These are phyloP conservation scores for Mallotus repandus DNA, from an alignment of 441 rosid species.

Conservation along the genomic window DNA sequence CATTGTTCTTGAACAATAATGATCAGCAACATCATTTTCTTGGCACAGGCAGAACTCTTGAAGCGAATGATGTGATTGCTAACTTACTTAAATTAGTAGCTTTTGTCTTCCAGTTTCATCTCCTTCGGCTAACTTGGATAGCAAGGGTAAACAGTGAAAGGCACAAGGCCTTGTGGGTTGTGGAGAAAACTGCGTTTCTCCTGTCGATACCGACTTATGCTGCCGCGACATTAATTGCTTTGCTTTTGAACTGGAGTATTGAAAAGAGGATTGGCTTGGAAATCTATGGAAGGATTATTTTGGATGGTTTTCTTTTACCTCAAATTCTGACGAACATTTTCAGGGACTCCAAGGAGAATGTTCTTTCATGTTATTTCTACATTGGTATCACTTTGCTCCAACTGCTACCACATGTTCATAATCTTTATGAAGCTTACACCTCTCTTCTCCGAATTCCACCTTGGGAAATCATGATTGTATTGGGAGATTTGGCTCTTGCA, in stretches of 20 bases:
- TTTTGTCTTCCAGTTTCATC: conserved; percentile 33
- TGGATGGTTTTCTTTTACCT: conserved; percentile 38
- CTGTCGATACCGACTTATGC: conserved; percentile 25
- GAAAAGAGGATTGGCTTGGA: conserved; percentile 5
- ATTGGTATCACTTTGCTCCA: conserved; percentile 30
- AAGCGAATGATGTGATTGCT: conserved; percentile 24
- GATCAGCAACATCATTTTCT: not conserved
- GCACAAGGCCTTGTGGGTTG: conserved; percentile 21
- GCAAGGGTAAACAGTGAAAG: conserved; percentile 21
- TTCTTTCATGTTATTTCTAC: conserved; percentile 25
- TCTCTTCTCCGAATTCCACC: conserved; percentile 15
- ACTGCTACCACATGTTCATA: conserved; percentile 29
- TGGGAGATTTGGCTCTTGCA: conserved; percentile 21
- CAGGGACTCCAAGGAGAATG: conserved; percentile 30
- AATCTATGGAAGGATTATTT: conserved; percentile 18
- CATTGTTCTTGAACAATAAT: conserved; percentile 19
- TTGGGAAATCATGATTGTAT: not conserved
- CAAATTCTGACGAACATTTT: conserved; percentile 35
- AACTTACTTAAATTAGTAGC: conserved; percentile 30
- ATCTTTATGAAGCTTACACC: conserved; percentile 22
- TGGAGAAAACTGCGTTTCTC: conserved; percentile 30
- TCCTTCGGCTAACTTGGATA: conserved; percentile 30
- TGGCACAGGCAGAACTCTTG: conserved; percentile 14
- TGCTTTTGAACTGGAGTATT: not conserved
- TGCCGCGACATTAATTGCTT: conserved; percentile 19